Base-by-base conservation (phyloP, 1,139 yeast species). In the Zygoascus sp. region DNA sequence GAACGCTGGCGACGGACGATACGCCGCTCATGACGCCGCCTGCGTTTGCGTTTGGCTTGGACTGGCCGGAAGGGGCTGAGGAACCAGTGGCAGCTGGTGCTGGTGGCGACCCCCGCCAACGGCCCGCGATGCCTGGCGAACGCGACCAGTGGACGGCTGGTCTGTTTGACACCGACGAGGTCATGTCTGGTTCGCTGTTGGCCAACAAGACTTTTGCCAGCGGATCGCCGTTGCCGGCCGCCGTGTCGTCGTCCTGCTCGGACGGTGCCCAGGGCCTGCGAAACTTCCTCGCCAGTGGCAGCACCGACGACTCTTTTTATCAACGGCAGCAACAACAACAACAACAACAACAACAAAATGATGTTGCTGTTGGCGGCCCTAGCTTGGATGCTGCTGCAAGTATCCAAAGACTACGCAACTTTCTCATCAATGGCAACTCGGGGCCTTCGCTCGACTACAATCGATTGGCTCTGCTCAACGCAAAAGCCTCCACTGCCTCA, bases 11-110 rank as follows among this genome's bases (percentile, higher is more conserved):
- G 8, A 40, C 22, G 22, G 44, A 35, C 11, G 40, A 36, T 20
- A 45, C 48, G 8, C 48, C 48, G 8, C 25, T 40, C 16, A 34
- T 45, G 40, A 45, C 48, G 2, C 48, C 48, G 13, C 48, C 48
- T 11, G 44, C 44, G 7, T 35, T 40, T 10, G 16, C 37, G 11
- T 40, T 40, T 23, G 43, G 43, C n/a, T 10, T 30, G 3, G 43
- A 40, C 19, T 40, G 44, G 44, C 2, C 34, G 13, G 42, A 39
- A 30, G 34, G 34, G 13, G 34, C 8, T 3, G 28, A 25, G n/a
- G 34, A 30, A 3, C 3, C 5, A 10, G 10, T 23, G 27, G 27
- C 27, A 20, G 25, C 27, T 20, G 25, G 25, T 19, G 20, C 19
- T 35, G 39, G 39, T 35, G 39, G 39, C 39, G 27, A 35, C 15